A percentile compares a stretch with the other conserved stretches of the same genome.
phyloP scores from a whole-genome alignment of 768 basidiomycete species.

The Lyophyllum decastes region DNA sequence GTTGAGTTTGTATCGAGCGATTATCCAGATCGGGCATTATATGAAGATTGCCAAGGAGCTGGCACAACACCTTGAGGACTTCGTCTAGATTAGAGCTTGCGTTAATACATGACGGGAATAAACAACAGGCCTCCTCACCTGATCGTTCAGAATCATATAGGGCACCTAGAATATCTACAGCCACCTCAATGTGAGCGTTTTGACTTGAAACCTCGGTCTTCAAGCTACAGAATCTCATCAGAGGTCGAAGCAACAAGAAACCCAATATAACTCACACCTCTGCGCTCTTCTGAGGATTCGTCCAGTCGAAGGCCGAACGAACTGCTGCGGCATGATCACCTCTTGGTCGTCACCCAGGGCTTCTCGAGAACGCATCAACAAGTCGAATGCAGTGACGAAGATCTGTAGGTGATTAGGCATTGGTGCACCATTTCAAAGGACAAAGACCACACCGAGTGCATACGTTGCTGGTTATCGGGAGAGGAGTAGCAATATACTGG shows the following conservation, averaged over 20 bases:
- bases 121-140: constrained; percentile 28
- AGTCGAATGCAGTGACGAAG: constrained; percentile 67
- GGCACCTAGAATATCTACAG: constrained; percentile 51
- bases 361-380: constrained; percentile 55
- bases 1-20: constrained; percentile 42
- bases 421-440: background rate
- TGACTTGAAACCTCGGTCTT: constrained; percentile 18
- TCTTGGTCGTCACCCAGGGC: constrained; percentile 72
- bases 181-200: constrained; percentile 57
- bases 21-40: constrained; percentile 40
- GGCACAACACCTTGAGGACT: constrained; percentile 63
- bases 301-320: constrained; percentile 85
- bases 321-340: constrained; percentile 72
- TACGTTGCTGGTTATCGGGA: constrained; percentile 71
- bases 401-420: constrained; percentile 45
- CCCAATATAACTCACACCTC: constrained; percentile 31
- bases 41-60: constrained; percentile 62
- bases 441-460: constrained; percentile 41
- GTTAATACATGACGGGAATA: constrained; percentile 3
- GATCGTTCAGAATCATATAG: constrained; percentile 49
- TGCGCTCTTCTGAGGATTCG: constrained; percentile 75
- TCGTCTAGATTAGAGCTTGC: constrained; percentile 43
- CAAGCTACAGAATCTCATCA: constrained; percentile 1
- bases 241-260: background rate
- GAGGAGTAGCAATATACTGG: constrained; percentile 92